Conservation (phyloP, 805 yeast genomes). For the Candida rishiriensis region DNA sequence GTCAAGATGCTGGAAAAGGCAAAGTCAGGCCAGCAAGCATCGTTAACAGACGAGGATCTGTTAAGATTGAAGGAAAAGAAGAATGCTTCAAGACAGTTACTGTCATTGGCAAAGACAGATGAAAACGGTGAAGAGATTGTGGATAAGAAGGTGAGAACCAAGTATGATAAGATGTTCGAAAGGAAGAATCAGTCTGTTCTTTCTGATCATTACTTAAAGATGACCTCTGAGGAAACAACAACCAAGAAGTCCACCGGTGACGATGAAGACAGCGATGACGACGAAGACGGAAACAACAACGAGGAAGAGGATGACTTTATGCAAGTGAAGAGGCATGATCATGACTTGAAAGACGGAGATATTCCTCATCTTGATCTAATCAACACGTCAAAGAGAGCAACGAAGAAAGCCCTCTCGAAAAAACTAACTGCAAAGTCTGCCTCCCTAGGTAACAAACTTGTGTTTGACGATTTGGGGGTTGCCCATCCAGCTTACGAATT, state of each 20-base stretch:
- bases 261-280: slow-evolving; percentile 27
- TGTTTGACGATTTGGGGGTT: slow-evolving; percentile 91
- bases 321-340: slow-evolving; percentile 74
- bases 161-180: slow-evolving; percentile 93
- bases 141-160: slow-evolving; percentile 63
- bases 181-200: slow-evolving; percentile 89
- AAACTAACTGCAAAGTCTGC: slow-evolving; percentile 59
- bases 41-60: slow-evolving; percentile 29
- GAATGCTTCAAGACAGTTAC: slow-evolving; percentile 71
- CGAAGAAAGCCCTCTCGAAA: slow-evolving; percentile 82
- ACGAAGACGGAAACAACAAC: slow-evolving; percentile 25
- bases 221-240: slow-evolving; percentile 40
- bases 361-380: slow-evolving; percentile 51
- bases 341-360: slow-evolving; percentile 59
- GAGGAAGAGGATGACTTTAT: slow-evolving; percentile 48
- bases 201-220: slow-evolving; percentile 78
- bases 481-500: slow-evolving; percentile 91
- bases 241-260: slow-evolving; percentile 11
- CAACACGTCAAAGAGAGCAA: slow-evolving; percentile 78
- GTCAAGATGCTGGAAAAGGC: slow-evolving; percentile 60
- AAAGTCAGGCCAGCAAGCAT: slow-evolving; percentile 35
- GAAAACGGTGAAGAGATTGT: slow-evolving; percentile 59
- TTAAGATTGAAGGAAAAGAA: slow-evolving; percentile 62
- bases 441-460: slow-evolving; percentile 71
- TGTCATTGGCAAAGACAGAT: slow-evolving; percentile 49